phyloP scores from a whole-genome alignment of 257 asterid genomes.

The Pogostemon cablin region DNA sequence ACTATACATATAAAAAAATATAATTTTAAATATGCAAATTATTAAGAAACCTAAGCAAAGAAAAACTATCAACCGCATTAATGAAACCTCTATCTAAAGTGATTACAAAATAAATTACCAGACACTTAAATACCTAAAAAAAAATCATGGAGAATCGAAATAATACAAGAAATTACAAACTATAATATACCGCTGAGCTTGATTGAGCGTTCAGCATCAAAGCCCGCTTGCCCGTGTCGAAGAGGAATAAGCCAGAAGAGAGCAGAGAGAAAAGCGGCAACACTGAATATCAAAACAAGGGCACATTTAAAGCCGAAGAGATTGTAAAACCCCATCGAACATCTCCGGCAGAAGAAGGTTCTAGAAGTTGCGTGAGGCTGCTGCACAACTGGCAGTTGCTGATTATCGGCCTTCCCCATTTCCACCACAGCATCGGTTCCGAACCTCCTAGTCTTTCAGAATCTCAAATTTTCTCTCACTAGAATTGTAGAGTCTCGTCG shows the following conservation, averaged over 20 bases:
- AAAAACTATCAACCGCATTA: slow-evolving; percentile 5
- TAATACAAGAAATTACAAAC: background rate
- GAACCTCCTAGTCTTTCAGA: slow-evolving; percentile 24
- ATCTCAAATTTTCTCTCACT: slow-evolving; percentile 27
- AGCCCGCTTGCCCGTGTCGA: slow-evolving; percentile 42
- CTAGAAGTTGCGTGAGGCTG: slow-evolving; percentile 45
- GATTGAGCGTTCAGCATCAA: slow-evolving; percentile 62
- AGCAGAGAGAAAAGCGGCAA: slow-evolving; percentile 59
- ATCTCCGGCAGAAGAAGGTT: slow-evolving; percentile 54
- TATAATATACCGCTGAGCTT: slow-evolving; percentile 52
- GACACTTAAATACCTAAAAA: background rate
- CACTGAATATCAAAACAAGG: slow-evolving; percentile 51
- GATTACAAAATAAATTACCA: slow-evolving; percentile 23
- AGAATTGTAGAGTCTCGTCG: background rate
- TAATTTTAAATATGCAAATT: slow-evolving; percentile 2
- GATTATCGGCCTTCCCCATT: slow-evolving; percentile 72
- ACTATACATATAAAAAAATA: background rate
- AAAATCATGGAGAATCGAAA: background rate
- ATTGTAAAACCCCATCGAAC: slow-evolving; percentile 42
- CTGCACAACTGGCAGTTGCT: slow-evolving; percentile 66
- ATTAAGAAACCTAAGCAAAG: background rate
- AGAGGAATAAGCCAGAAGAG: slow-evolving; percentile 58
- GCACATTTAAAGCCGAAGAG: slow-evolving; percentile 61
- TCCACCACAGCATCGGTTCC: slow-evolving; percentile 76
- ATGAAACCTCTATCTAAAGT: slow-evolving; percentile 26